phyloP scores from a whole-genome alignment of 805 yeast genomes.

The Yarrowia hollandica region DNA sequence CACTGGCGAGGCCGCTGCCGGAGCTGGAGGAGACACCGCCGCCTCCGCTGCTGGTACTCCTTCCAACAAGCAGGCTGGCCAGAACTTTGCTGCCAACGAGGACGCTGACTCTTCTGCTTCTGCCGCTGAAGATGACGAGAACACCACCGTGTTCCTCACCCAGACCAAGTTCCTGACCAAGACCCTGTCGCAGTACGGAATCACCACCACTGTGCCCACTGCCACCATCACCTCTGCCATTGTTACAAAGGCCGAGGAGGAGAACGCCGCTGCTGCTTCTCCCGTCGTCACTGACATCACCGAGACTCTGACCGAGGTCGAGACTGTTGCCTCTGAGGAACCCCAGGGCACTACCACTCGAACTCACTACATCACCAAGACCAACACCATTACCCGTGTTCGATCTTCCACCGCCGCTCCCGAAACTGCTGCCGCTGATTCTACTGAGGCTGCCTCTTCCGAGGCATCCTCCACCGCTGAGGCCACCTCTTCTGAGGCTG shows the following conservation, averaged over 20 bases:
- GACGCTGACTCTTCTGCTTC: neutral
- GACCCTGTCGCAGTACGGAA: slow-evolving; percentile 15
- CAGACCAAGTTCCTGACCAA: slow-evolving; percentile 23
- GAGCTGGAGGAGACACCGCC: neutral
- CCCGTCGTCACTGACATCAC: slow-evolving; percentile 22
- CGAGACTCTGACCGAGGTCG: slow-evolving; percentile 19
- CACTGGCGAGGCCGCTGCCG: neutral
- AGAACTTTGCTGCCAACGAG: slow-evolving; percentile 12
- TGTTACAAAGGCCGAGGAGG: neutral
- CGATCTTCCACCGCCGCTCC: neutral
- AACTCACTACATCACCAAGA: slow-evolving; percentile 11
- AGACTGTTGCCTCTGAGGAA: slow-evolving; percentile 6
- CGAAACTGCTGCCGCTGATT: neutral
- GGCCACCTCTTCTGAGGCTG: neutral
- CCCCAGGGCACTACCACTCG: slow-evolving; percentile 13
- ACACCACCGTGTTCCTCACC: slow-evolving; percentile 21
- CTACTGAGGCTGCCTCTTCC: neutral
- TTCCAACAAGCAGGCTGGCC: neutral
- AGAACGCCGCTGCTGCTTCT: neutral
- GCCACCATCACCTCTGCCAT: slow-evolving; percentile 20
- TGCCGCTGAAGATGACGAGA: slow-evolving; percentile 4
- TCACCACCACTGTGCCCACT: slow-evolving; percentile 19
- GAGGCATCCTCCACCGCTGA: neutral
- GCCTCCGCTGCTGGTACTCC: neutral
- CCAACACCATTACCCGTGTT: slow-evolving; percentile 7